Base-by-base conservation (phyloP, 2,329 filamentous ascomycete genomes). In the Teratosphaeria nubilosa region DNA sequence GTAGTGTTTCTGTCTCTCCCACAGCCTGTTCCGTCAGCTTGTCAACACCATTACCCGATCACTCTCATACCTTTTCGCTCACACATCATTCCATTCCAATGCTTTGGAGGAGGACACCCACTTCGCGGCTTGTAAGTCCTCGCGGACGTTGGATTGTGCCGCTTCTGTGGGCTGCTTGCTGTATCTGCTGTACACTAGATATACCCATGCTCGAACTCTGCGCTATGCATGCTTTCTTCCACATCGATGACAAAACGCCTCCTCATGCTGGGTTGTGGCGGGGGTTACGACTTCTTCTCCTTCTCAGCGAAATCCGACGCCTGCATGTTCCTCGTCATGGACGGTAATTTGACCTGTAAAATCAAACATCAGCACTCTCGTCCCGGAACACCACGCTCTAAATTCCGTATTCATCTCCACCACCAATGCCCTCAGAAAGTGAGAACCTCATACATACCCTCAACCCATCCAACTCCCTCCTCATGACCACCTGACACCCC, bases 241-340 rank as follows among this genome's bases (percentile, higher is more conserved):
- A 37, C 34, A 37, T 37, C 34, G 11, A 37, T 16, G 16, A 7
- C 34, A 22, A 2, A 48, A 48, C n/a, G 9, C 16, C n/a, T 22
- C 41, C n/a, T n/a, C 32, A 5, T 41, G 34, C 34, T 14, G 34
- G 16, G 5, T n/a, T 5, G 5, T 16, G 11, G 5, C 2, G 5
- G 37, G 11, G 13, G 16, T 22, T n/a, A 48, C 5, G 41, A 56
- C 58, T 57, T 62, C 58, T 66, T 65, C 59, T 69, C 62, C 63
- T 74, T 75, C 58, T 71, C 70, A 31, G 66, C 71, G 62, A 99
- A 99, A 75, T 99, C 94, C 73, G 90, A 95, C 14, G 90, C 90
- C 76, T 99, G 94, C 75, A 99, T 69, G 71, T 99, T 99, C 73
- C 94, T 82, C 64, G 94, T 97, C 91, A 96, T 96, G 41, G 85